A percentile compares a stretch with the other conserved stretches of the same genome.
These are phyloP conservation scores for Perkinsus chesapeaki DNA, from an alignment of 169 alveolate species.

Conservation along the genomic window DNA sequence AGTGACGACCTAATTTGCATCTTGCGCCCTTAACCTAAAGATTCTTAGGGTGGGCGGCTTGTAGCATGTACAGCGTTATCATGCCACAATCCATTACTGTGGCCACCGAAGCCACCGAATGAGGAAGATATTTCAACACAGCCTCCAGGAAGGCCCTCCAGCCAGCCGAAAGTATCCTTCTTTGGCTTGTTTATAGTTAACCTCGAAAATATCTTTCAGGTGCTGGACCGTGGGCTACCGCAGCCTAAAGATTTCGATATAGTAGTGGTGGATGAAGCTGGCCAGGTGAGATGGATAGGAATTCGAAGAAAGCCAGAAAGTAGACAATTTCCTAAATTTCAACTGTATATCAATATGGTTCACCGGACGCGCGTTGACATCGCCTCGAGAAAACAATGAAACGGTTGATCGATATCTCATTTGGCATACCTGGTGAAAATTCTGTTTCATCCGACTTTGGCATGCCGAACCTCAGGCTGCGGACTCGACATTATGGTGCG, in stretches of 20 bases:
- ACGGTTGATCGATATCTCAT: too few relatives aligned
- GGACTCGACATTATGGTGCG: background rate
- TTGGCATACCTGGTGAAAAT: too few relatives aligned
- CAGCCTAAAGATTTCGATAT: background rate
- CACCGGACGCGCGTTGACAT: too few relatives aligned
- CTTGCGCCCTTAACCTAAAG: background rate
- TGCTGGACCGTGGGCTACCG: background rate
- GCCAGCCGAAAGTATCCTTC: background rate
- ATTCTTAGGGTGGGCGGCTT: background rate
- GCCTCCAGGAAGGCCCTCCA: background rate
- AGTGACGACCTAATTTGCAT: background rate
- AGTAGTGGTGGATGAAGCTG: background rate
- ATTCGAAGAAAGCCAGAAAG: too few relatives aligned
- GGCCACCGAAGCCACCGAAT: background rate
- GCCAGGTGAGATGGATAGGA: background rate
- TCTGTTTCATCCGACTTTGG: too few relatives aligned
- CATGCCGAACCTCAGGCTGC: too few relatives aligned
- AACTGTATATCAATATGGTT: too few relatives aligned
- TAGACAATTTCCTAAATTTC: too few relatives aligned
- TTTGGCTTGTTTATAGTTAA: too few relatives aligned
- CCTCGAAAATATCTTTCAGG: too few relatives aligned
- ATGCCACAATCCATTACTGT: background rate
- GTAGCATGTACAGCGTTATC: background rate
- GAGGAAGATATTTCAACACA: background rate
- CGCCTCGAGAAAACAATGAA: too few relatives aligned